Conservation (phyloP, 495 filamentous ascomycete species). For the Durotheca rogersii region DNA sequence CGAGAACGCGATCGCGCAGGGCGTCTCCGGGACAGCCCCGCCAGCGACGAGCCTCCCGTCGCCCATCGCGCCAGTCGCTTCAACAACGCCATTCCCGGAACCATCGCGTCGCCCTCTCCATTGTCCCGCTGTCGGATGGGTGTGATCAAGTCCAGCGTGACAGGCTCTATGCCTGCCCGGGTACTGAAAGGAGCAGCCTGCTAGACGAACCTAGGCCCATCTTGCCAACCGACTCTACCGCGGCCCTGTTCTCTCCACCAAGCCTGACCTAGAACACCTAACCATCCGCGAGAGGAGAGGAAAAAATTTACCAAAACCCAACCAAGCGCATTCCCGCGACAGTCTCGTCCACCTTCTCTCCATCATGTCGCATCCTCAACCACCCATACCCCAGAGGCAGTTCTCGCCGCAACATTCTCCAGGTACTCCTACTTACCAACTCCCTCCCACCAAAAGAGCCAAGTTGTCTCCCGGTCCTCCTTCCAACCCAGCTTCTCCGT, state of each 20-base stretch:
- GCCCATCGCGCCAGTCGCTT: constrained; percentile 12
- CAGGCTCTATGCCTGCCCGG: constrained; percentile 34
- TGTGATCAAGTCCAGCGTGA: constrained; percentile 19
- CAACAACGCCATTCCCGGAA: background rate
- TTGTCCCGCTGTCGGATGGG: constrained; percentile 23
- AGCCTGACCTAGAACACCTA: no score
- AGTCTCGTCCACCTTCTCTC: no score
- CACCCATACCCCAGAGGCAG: constrained; percentile 28
- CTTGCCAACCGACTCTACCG: background rate
- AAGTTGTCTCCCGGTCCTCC: constrained; percentile 65
- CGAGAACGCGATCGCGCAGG: background rate
- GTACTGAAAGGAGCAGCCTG: constrained; percentile 10
- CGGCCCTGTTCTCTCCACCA: no score
- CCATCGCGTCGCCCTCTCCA: constrained; percentile 2
- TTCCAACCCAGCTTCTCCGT: constrained; percentile 32
- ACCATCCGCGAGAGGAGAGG: no score
- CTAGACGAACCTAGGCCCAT: background rate
- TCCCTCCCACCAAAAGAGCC: constrained; percentile 65
- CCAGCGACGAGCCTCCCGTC: background rate
- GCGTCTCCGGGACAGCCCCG: background rate
- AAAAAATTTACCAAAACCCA: no score
- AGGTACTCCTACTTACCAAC: constrained; percentile 33
- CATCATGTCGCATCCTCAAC: constrained; percentile 35
- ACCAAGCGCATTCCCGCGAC: constrained; percentile 3
- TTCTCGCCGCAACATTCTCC: constrained; percentile 44